Evolutionary conservation across 1,139 yeast genomes (phyloP).

Genomic region (Zhuliangozyma blackwelliae): DNA sequence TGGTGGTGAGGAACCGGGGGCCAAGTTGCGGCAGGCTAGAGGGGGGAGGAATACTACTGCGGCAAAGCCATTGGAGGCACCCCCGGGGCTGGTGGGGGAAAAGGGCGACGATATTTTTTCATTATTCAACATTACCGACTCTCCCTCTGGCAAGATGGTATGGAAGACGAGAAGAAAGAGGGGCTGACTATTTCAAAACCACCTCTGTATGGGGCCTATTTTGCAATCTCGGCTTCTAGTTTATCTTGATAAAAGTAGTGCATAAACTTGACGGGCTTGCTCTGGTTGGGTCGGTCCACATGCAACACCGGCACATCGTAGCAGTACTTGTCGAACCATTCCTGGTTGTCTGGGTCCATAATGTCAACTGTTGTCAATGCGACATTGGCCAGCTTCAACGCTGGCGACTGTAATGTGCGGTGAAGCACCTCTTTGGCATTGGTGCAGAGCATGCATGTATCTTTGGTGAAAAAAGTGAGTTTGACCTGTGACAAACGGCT

Average conservation of each 20-base stretch:
- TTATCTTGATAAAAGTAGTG: constrained; percentile 65
- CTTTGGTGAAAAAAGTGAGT: constrained; percentile 70
- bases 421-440: constrained; percentile 58
- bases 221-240: constrained; percentile 43
- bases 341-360: constrained; percentile 57
- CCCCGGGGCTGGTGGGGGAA: too few relatives aligned
- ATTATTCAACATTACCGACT: too few relatives aligned
- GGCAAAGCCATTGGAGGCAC: too few relatives aligned
- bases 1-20: too few relatives aligned
- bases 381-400: constrained; percentile 19
- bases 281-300: constrained; percentile 47
- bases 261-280: constrained; percentile 62
- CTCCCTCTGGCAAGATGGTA: too few relatives aligned
- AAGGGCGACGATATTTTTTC: too few relatives aligned
- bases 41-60: too few relatives aligned
- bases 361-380: constrained; percentile 58
- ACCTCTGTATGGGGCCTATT: too few relatives aligned
- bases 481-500: constrained; percentile 1
- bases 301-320: constrained; percentile 91
- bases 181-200: too few relatives aligned
- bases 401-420: constrained; percentile 32
- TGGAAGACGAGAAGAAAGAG: too few relatives aligned
- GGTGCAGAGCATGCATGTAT: constrained; percentile 74
- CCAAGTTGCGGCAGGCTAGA: too few relatives aligned
- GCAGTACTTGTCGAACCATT: constrained; percentile 80